A percentile compares a stretch with the other conserved stretches of the same genome.
Conservation (phyloP, 1,284 basidiomycete species). For the Volvariella surrecta region DNA sequence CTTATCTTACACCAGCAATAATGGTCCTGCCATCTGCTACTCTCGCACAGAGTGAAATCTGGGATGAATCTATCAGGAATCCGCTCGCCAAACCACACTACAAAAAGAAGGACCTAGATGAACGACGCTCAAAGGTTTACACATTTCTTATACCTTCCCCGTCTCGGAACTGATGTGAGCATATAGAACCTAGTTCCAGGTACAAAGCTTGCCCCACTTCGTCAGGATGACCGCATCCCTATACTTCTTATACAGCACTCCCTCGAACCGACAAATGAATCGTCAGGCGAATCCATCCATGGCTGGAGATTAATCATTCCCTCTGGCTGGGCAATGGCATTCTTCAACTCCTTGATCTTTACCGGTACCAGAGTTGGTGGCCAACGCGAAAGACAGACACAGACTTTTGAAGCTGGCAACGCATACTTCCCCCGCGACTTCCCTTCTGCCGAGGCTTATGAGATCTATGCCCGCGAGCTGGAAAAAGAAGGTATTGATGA, state of each 20-base stretch:
- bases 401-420: conserved; percentile 71
- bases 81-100: conserved; percentile 54
- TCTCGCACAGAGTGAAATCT: conserved; percentile 61
- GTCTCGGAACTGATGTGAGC: conserved; percentile 2
- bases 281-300: conserved; percentile 43
- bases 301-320: conserved; percentile 85
- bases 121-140: conserved; percentile 62
- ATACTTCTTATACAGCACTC: conserved; percentile 78
- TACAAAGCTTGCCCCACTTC: conserved; percentile 50
- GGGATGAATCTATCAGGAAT: conserved; percentile 53
- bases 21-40: conserved; percentile 46
- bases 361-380: conserved; percentile 79
- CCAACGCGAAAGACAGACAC: conserved; percentile 67
- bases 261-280: conserved; percentile 31
- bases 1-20: conserved; percentile 14
- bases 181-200: conserved; percentile 70
- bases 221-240: conserved; percentile 76
- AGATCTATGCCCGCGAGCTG: conserved; percentile 34
- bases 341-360: conserved; percentile 72
- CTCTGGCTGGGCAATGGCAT: conserved; percentile 82
- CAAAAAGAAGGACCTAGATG: conserved; percentile 79
- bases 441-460: conserved; percentile 48
- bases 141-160: background rate
- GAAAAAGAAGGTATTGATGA: conserved; percentile 42
- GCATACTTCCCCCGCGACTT: conserved; percentile 80